Percentiles rank a stretch among this genome's conserved stretches.
Evolutionary conservation across 495 filamentous ascomycete genomes (phyloP).

Genomic region (Aspergillus haitiensis): DNA sequence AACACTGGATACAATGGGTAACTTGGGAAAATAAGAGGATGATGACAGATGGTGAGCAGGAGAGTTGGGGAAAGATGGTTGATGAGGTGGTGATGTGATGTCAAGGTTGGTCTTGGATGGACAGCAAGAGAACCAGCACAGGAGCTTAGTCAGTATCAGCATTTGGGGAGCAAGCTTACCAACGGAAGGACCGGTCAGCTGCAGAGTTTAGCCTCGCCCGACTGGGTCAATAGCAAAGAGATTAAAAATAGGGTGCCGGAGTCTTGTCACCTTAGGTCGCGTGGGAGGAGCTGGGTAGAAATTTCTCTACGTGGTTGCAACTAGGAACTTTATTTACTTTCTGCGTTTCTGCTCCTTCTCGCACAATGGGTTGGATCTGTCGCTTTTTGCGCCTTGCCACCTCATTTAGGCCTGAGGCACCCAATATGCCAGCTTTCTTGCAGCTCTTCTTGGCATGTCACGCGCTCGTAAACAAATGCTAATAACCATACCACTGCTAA

Average conservation of each 20-base stretch:
- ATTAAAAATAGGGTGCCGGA: neutral
- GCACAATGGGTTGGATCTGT: conserved; percentile 12
- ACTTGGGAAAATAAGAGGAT: conserved; percentile 26
- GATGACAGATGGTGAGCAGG: conserved; percentile 15
- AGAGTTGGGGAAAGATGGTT: conserved; percentile 31
- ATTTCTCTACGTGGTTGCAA: neutral
- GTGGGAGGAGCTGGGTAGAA: neutral
- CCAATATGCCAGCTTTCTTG: conserved; percentile 6
- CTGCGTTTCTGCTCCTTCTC: neutral
- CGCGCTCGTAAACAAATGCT: neutral
- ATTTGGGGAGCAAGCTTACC: conserved; percentile 32
- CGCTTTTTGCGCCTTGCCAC: conserved; percentile 12
- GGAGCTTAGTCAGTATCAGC: conserved; percentile 43
- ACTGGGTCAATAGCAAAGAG: conserved; percentile 4
- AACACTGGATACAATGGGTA: conserved; percentile 23
- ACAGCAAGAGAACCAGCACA: conserved; percentile 39
- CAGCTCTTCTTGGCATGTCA: conserved; percentile 19
- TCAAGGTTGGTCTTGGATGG: conserved; percentile 42
- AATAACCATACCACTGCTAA: neutral
- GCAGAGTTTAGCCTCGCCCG: conserved; percentile 13
- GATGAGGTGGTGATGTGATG: conserved; percentile 51
- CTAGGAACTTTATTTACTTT: neutral
- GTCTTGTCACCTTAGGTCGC: conserved; percentile 2
- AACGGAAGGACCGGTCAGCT: conserved; percentile 22
- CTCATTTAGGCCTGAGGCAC: conserved; percentile 31